These are phyloP conservation scores for Auricularia heimuer DNA, from an alignment of 768 basidiomycete species.

Conservation along the genomic window DNA sequence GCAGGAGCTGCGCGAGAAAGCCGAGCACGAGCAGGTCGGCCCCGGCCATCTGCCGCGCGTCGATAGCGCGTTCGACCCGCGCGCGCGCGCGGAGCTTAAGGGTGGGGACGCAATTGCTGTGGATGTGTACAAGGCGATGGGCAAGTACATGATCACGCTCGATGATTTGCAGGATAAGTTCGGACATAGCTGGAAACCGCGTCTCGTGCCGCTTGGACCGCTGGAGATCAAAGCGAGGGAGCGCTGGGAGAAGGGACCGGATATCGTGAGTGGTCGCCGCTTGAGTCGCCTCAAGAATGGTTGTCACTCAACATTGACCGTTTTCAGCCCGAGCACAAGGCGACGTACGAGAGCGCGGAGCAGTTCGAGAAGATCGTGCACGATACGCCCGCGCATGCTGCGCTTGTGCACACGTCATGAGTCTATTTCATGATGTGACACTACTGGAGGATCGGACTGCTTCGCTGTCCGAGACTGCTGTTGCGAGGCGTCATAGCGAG, in stretches of 20 bases:
- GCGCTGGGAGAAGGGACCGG: background rate
- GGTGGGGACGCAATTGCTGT: background rate
- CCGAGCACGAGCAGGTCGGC: background rate
- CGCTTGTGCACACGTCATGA: background rate
- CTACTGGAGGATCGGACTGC: too few species aligned
- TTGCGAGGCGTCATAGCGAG: too few species aligned
- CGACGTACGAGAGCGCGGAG: background rate
- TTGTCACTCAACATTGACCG: background rate
- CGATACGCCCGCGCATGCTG: background rate
- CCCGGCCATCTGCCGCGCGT: background rate
- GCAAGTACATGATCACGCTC: constrained; percentile 2
- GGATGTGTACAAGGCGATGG: constrained; percentile 1
- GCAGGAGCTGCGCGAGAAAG: background rate
- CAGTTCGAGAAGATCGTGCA: background rate
- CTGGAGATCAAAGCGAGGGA: background rate
- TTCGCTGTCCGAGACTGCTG: too few species aligned
- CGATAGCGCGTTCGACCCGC: background rate
- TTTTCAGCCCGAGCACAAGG: background rate
- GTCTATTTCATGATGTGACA: background rate
- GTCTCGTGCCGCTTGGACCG: background rate
- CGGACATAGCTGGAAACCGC: background rate
- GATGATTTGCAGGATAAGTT: background rate
- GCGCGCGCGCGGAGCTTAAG: background rate
- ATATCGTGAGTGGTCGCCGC: background rate
- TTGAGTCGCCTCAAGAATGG: background rate